Percentiles rank a stretch among this genome's conserved stretches.
Conservation (phyloP, 352 stramenopile species). For the Thalassiosira livingstoniorum region DNA sequence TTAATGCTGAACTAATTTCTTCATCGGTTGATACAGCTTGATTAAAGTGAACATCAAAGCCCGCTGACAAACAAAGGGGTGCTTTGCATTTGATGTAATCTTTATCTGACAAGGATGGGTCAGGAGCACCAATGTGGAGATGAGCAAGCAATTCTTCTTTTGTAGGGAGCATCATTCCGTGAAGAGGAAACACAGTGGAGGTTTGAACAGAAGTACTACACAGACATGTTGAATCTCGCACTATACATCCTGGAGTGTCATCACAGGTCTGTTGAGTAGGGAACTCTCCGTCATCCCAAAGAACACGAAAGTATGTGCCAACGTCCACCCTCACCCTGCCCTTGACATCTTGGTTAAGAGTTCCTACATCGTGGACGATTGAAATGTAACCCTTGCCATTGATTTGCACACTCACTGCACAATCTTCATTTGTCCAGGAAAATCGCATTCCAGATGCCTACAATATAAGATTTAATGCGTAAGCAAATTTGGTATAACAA, state of each 20-base stretch:
- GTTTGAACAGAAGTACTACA: conserved; percentile 38
- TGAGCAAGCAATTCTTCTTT: conserved; percentile 10
- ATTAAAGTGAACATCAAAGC: conserved; percentile 30
- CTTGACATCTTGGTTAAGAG: conserved; percentile 43
- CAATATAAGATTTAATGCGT: no score
- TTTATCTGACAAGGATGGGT: conserved; percentile 28
- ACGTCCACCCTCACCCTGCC: conserved; percentile 35
- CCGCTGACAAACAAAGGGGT: conserved; percentile 6
- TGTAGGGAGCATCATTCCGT: conserved; percentile 12
- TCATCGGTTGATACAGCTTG: conserved; percentile 14
- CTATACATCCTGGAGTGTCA: conserved; percentile 36
- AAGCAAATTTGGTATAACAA: no score
- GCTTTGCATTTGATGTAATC: conserved; percentile 36
- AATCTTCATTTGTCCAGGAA: conserved; percentile 52
- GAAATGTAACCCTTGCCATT: conserved; percentile 45
- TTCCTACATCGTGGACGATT: conserved; percentile 46
- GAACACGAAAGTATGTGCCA: conserved; percentile 51
- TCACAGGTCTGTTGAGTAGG: conserved; percentile 33
- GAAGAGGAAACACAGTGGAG: conserved; percentile 36
- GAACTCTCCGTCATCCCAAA: conserved; percentile 46
- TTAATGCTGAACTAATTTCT: conserved; percentile 38
- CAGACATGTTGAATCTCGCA: conserved; percentile 41
- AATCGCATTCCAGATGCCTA: conserved; percentile 49
- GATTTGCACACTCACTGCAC: conserved; percentile 46
- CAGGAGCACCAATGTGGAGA: conserved; percentile 33